A percentile compares a stretch with the other conserved stretches of the same genome.
Evolutionary conservation across 306 rosid species (phyloP).

Genomic region (Trichosanthes truncata): DNA sequence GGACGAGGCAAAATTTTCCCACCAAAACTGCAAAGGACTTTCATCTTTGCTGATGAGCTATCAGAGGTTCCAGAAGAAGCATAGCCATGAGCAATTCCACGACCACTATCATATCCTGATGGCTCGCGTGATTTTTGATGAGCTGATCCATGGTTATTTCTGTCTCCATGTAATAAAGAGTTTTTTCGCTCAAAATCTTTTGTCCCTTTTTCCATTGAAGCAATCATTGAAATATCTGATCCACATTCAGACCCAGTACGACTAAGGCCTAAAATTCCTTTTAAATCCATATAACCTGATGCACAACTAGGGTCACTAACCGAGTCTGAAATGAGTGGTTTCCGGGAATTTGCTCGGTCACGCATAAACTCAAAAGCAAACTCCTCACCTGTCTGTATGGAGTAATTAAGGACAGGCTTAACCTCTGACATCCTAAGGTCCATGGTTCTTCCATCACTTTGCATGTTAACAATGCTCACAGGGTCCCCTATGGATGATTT

Average conservation of each 20-base stretch:
- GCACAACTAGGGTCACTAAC: conserved; percentile 37
- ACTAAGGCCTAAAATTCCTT: conserved; percentile 57
- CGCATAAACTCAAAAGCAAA: conserved; percentile 74
- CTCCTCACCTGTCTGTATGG: conserved; percentile 88
- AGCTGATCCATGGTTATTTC: conserved; percentile 39
- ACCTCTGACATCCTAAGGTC: conserved; percentile 35
- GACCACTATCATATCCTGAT: conserved; percentile 37
- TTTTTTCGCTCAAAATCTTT: conserved; percentile 37
- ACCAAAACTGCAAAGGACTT: conserved; percentile 79
- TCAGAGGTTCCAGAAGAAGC: conserved; percentile 46
- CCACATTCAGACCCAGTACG: conserved; percentile 55
- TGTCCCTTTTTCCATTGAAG: conserved; percentile 36
- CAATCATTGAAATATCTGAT: conserved; percentile 52
- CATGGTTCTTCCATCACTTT: conserved; percentile 26
- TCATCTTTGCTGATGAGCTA: conserved; percentile 42
- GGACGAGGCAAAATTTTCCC: conserved; percentile 83
- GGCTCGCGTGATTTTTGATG: conserved; percentile 39
- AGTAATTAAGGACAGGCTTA: conserved; percentile 65
- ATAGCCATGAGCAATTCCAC: conserved; percentile 31
- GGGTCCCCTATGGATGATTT: conserved; percentile 36
- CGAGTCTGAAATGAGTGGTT: conserved; percentile 43
- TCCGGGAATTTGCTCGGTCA: conserved; percentile 61
- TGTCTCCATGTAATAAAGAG: conserved; percentile 30
- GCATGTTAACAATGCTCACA: conserved; percentile 24
- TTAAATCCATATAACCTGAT: conserved; percentile 44